Conservation (phyloP, 108 stramenopile genomes). For the Conticribra weissflogii region DNA sequence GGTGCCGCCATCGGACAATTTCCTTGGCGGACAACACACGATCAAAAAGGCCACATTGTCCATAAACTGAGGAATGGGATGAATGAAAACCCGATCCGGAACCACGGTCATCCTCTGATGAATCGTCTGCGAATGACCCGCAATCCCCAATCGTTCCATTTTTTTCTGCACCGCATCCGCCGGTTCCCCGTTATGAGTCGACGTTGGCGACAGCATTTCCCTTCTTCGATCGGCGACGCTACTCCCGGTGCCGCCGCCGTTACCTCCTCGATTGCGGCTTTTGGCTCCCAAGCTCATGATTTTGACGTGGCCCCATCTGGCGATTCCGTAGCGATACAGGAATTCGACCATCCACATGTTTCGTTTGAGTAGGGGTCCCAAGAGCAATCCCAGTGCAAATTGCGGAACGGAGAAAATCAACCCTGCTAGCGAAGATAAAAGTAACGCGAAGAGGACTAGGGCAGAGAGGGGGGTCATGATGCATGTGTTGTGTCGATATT, state of each 20-base stretch:
- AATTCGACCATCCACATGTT: constrained; percentile 75
- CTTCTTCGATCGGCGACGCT: constrained; percentile 9
- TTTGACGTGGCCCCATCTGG: constrained; percentile 71
- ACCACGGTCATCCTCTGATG: constrained; percentile 73
- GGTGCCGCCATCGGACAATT: neutral
- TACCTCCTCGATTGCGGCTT: neutral
- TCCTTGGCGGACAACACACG: constrained; percentile 56
- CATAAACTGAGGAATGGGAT: constrained; percentile 71
- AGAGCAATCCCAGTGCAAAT: constrained; percentile 65
- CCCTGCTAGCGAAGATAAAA: constrained; percentile 49
- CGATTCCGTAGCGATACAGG: constrained; percentile 66
- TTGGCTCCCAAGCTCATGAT: constrained; percentile 44
- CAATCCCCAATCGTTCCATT: constrained; percentile 4
- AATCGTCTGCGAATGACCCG: constrained; percentile 73
- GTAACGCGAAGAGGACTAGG: constrained; percentile 51
- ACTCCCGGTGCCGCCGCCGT: constrained; percentile 2
- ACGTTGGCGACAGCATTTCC: constrained; percentile 35
- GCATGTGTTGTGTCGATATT: constrained; percentile 73
- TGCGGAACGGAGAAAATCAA: constrained; percentile 59
- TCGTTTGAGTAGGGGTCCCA: constrained; percentile 59
- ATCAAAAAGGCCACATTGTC: constrained; percentile 81
- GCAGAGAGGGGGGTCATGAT: constrained; percentile 71
- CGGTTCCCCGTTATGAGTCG: neutral
- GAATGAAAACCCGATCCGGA: constrained; percentile 71
- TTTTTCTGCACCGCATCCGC: constrained; percentile 10